These are phyloP conservation scores for Clausena lansium DNA, from an alignment of 345 rosid species.

Conservation along the genomic window DNA sequence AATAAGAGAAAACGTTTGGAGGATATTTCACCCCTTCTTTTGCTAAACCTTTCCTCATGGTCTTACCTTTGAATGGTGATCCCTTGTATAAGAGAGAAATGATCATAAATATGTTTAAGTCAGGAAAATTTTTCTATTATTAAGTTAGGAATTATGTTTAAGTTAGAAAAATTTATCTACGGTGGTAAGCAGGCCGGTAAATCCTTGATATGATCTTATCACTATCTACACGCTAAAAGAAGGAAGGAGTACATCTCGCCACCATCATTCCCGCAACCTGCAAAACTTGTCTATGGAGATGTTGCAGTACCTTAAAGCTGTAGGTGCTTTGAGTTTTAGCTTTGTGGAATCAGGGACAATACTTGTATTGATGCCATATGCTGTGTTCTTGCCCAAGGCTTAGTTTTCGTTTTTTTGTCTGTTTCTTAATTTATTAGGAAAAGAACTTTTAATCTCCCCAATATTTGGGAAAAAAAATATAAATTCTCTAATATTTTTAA, in stretches of 20 bases:
- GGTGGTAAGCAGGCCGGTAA: constrained; percentile 18
- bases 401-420: not conserved
- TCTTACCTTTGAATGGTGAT: no score
- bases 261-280: not conserved
- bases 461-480: no score
- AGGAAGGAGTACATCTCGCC: constrained; percentile 22
- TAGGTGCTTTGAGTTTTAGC: not conserved
- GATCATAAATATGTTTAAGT: no score
- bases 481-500: no score
- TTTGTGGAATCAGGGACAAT: not conserved
- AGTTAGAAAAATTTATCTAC: no score
- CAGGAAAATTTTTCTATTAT: no score
- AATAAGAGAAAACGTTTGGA: no score
- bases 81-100: no score
- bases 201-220: constrained; percentile 40
- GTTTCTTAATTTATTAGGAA: not conserved
- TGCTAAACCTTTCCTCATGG: no score
- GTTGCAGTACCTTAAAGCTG: not conserved
- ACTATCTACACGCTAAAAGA: constrained; percentile 43
- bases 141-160: no score
- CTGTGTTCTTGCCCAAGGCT: not conserved
- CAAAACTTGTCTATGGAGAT: not conserved
- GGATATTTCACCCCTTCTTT: no score
- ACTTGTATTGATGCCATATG: not conserved
- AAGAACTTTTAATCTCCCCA: no score